Base-by-base conservation (phyloP, 768 basidiomycete species). In the Russula griseocarnosa region DNA sequence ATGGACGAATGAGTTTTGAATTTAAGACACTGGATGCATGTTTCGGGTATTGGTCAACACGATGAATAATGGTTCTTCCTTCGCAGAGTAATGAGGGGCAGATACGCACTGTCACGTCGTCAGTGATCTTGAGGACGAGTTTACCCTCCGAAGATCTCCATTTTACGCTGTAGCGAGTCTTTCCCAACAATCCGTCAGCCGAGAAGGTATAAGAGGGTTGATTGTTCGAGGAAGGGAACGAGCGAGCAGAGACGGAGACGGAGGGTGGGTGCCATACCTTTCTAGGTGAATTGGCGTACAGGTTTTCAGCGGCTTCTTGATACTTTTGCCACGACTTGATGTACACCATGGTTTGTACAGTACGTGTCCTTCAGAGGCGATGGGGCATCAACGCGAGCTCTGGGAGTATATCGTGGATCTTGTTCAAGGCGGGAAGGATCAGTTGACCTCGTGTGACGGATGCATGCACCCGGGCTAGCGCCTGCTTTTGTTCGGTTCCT, bases 1-100 rank as follows among this genome's bases (percentile, higher is more conserved):
- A 96, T 87, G 56, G 91, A 92, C 3, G 94, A 97, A 70, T 88
- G 86, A 1, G 95, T 96, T 75, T 95, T 94, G 81, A 96, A 98
- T 75, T 95, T 97, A 69, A 98, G 81, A 74, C 94, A 96, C 96
- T 98, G 73, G 7, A 28, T 13, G 36, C 5, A 20, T 73, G 7
- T 28, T 28, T 36, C 7, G 3, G 36, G 11, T 10, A 26, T 18
- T 8, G 16, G 16, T 8, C n/a, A n/a, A n/a, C n/a, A n/a, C n/a
- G n/a, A n/a, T n/a, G n/a, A n/a, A n/a, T n/a, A n/a, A n/a, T n/a
- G n/a, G n/a, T n/a, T n/a, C n/a, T n/a, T n/a, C n/a, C n/a, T 10
- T 53, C 51, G 54, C 20, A n/a, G 47, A 60, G n/a, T n/a, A n/a
- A n/a, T n/a, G n/a, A n/a, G 26, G 5, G 30, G 51, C 11, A 34